These are phyloP conservation scores for Aspergillus sp. DNA, from an alignment of 2,329 filamentous ascomycete genomes.

Conservation along the genomic window DNA sequence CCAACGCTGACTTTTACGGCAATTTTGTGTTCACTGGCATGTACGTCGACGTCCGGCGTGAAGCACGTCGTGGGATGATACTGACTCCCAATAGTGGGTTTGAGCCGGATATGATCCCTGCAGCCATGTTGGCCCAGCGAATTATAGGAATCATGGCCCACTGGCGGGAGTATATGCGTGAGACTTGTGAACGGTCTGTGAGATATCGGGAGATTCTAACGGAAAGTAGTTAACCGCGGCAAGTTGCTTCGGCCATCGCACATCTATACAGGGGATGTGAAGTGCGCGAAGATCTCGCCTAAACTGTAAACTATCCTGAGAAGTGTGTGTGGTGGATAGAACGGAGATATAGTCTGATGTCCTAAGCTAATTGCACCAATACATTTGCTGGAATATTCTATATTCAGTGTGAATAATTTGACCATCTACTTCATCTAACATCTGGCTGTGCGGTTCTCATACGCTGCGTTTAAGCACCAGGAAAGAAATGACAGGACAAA, in stretches of 20 bases:
- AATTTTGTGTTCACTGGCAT: conserved; percentile 44
- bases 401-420: background rate
- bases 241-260: conserved; percentile 29
- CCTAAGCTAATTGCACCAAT: too few relatives aligned
- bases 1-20: conserved; percentile 47
- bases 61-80: background rate
- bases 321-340: background rate
- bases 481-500: too few relatives aligned
- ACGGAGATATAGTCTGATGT: too few relatives aligned
- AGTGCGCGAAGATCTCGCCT: conserved; percentile 2
- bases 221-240: conserved; percentile 20
- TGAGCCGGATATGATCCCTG: conserved; percentile 28
- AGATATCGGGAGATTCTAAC: conserved; percentile 16
- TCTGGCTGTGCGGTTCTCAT: too few relatives aligned
- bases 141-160: conserved; percentile 34
- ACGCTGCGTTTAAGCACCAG: too few relatives aligned
- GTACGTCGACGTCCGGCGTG: conserved; percentile 16
- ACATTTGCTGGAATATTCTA: too few relatives aligned
- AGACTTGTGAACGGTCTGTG: conserved; percentile 2
- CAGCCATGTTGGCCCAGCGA: conserved; percentile 28
- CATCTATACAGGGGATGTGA: conserved; percentile 23
- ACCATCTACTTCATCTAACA: too few relatives aligned
- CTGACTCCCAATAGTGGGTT: conserved; percentile 20
- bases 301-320: conserved; percentile 12
- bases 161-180: conserved; percentile 34